These are phyloP conservation scores for Corrigiola litoralis DNA, from an alignment of 179 eudicot species.

Conservation along the genomic window DNA sequence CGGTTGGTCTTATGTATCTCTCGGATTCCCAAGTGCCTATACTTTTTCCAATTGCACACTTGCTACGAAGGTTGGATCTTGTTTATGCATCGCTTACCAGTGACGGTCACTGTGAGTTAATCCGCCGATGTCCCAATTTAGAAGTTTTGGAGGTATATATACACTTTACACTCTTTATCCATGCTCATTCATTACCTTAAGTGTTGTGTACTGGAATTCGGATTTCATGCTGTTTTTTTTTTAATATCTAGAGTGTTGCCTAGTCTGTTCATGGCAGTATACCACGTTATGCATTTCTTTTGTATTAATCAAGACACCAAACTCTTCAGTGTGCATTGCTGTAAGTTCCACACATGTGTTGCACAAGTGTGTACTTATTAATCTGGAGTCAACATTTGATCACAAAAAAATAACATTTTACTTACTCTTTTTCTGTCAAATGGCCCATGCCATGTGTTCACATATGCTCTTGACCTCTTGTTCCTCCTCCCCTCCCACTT, in stretches of 20 bases:
- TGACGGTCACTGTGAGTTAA: slow-evolving; percentile 58
- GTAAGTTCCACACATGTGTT: background rate
- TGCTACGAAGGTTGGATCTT: slow-evolving; percentile 68
- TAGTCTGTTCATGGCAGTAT: background rate
- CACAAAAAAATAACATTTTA: no score
- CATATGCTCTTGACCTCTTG: no score
- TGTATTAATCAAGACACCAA: background rate
- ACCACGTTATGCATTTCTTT: background rate
- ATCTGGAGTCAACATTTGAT: no score
- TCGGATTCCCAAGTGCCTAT: slow-evolving; percentile 52
- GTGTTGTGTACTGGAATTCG: background rate
- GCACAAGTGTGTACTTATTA: no score
- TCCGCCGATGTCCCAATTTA: slow-evolving; percentile 65
- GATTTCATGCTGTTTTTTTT: background rate
- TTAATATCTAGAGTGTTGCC: background rate
- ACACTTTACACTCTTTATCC: background rate
- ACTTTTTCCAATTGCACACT: slow-evolving; percentile 52
- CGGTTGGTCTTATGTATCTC: slow-evolving; percentile 58
- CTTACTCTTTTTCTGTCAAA: no score
- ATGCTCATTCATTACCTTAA: background rate
- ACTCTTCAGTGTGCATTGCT: background rate
- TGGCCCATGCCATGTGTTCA: no score
- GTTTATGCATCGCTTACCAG: slow-evolving; percentile 58
- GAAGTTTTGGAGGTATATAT: slow-evolving; percentile 80
- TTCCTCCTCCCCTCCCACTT: no score